phyloP scores from a whole-genome alignment of 2,329 filamentous ascomycete species.

The Diaporthe eres region DNA sequence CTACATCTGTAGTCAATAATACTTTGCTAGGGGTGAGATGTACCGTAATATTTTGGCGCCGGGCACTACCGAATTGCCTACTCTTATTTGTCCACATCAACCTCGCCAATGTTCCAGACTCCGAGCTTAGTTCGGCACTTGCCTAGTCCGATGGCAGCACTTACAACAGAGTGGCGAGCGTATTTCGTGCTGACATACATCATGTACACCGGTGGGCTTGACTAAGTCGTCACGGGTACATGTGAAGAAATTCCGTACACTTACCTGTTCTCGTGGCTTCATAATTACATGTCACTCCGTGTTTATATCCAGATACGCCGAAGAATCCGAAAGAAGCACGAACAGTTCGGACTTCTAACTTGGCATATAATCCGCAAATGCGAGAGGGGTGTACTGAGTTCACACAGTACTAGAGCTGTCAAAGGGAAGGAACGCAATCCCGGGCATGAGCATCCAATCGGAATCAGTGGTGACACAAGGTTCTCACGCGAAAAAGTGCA shows the following conservation, averaged over 20 bases:
- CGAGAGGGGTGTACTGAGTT: not conserved
- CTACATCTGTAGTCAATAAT: not conserved
- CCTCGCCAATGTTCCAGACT: not conserved
- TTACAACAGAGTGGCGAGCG: not conserved
- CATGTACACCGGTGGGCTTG: not conserved
- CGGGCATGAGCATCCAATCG: not conserved
- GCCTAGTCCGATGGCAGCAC: not conserved
- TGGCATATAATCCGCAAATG: not conserved
- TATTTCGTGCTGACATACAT: not conserved
- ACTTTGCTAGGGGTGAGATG: not conserved
- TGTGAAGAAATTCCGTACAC: too few relatives aligned
- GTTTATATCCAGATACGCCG: too few relatives aligned
- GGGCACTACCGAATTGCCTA: not conserved
- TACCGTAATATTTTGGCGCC: conserved; percentile 23
- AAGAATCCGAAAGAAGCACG: not conserved
- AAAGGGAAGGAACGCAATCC: not conserved
- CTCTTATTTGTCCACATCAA: not conserved
- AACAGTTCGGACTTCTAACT: not conserved
- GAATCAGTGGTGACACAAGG: not conserved
- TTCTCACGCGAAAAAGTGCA: not conserved
- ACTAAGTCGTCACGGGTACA: not conserved
- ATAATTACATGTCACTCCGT: not conserved
- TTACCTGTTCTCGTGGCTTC: not conserved
- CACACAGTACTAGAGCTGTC: not conserved
- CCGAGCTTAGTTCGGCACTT: not conserved